Percentiles rank a stretch among this genome's conserved stretches.
Evolutionary conservation across 2,329 filamentous ascomycete genomes (phyloP).

Genomic region (Pezicula rhizophila): DNA sequence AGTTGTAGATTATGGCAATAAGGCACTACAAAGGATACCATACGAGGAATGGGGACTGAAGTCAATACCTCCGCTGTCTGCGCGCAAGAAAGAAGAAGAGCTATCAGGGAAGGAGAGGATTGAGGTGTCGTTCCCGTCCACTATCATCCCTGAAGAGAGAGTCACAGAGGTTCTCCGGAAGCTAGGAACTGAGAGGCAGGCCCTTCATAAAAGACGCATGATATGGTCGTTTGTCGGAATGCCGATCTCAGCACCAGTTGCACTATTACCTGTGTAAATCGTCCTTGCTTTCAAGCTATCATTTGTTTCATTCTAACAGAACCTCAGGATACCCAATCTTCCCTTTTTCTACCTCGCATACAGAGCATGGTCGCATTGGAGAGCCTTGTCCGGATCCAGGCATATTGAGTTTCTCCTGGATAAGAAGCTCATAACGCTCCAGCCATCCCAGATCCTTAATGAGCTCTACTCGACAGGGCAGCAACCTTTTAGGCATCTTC

Average conservation of each 20-base stretch:
- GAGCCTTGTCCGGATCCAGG: conserved; percentile 76
- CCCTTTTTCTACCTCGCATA: conserved; percentile 96
- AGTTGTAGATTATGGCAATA: conserved; percentile 81
- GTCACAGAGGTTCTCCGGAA: conserved; percentile 60
- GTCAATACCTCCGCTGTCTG: conserved; percentile 77
- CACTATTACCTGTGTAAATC: conserved; percentile 76
- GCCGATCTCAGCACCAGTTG: conserved; percentile 79
- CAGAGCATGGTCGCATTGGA: conserved; percentile 86
- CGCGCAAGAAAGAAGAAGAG: conserved; percentile 58
- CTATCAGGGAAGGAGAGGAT: conserved; percentile 57
- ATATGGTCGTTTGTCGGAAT: conserved; percentile 77
- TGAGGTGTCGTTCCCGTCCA: conserved; percentile 70
- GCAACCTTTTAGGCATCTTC: conserved; percentile 8
- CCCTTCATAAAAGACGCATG: conserved; percentile 69
- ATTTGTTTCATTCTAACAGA: neutral
- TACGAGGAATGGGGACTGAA: conserved; percentile 98
- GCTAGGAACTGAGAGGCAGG: conserved; percentile 75
- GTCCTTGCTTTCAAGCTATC: neutral
- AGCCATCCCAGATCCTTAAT: conserved; percentile 66
- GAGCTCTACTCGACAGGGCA: conserved; percentile 53
- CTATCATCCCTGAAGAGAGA: conserved; percentile 57
- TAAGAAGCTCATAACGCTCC: conserved; percentile 61
- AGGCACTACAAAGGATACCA: conserved; percentile 77
- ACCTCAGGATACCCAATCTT: conserved; percentile 73
- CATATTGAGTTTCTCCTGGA: conserved; percentile 77